Evolutionary conservation across 2,329 filamentous ascomycete genomes (phyloP).

Genomic region (Penicillium sp.): DNA sequence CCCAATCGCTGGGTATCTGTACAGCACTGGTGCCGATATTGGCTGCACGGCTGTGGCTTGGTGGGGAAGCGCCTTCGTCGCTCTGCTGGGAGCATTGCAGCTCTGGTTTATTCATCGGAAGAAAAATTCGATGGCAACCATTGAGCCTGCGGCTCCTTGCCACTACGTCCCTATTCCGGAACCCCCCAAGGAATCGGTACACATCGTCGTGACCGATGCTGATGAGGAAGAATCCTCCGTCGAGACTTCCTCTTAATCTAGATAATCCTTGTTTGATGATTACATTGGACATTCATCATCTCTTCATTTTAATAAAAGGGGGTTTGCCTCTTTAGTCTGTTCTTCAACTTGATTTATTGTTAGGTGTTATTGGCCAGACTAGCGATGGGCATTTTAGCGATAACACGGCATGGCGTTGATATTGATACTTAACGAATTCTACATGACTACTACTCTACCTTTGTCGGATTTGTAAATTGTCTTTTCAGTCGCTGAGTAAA

Average conservation of each 20-base stretch:
- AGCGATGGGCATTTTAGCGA: slow-evolving; percentile 6
- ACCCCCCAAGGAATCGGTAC: slow-evolving; percentile 28
- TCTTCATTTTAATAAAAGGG: not conserved
- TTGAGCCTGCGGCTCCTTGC: slow-evolving; percentile 41
- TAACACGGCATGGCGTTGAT: slow-evolving; percentile 12
- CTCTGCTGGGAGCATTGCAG: slow-evolving; percentile 60
- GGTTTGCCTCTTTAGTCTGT: not conserved
- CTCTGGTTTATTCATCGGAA: slow-evolving; percentile 59
- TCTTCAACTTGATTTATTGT: not conserved
- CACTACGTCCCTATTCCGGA: slow-evolving; percentile 23
- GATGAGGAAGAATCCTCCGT: no score
- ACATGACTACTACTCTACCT: not conserved
- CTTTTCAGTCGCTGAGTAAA: no score
- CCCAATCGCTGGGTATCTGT: slow-evolving; percentile 69
- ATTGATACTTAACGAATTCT: not conserved
- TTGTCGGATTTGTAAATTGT: not conserved
- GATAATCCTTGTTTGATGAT: no score
- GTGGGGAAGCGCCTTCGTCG: slow-evolving; percentile 63
- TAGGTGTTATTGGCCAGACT: not conserved
- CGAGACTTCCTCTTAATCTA: no score
- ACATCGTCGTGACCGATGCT: slow-evolving; percentile 35
- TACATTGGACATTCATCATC: not conserved
- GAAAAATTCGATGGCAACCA: slow-evolving; percentile 45
- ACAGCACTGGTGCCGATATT: slow-evolving; percentile 62
- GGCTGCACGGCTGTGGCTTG: slow-evolving; percentile 66